These are phyloP conservation scores for Plectosphaerella sp. DNA, from an alignment of 2,329 filamentous ascomycete species.

Conservation along the genomic window DNA sequence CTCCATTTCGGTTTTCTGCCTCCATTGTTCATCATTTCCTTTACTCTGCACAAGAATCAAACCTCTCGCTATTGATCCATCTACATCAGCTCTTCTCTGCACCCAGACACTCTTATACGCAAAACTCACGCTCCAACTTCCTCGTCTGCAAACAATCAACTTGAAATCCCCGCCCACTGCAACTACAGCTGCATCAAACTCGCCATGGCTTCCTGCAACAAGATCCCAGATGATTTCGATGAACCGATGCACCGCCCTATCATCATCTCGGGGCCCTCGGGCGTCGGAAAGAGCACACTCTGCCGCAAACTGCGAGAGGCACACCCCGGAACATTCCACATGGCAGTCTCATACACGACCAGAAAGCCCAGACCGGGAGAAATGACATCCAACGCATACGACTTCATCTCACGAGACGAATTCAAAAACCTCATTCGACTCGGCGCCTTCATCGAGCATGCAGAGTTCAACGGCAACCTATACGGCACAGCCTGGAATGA, in stretches of 20 bases:
- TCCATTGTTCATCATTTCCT: too few species aligned
- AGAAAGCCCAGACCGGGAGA: constrained; percentile 72
- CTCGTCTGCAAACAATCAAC: too few species aligned
- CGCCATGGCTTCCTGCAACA: too few species aligned
- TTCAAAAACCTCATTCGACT: constrained; percentile 64
- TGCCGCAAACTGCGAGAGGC: constrained; percentile 36
- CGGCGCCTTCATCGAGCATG: constrained; percentile 77
- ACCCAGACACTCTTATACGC: too few species aligned
- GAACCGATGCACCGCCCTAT: background rate
- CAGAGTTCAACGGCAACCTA: constrained; percentile 72
- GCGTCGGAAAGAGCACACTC: constrained; percentile 1
- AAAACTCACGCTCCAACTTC: too few species aligned
- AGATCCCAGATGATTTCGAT: constrained; percentile 6
- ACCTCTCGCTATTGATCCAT: too few species aligned
- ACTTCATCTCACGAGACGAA: constrained; percentile 64
- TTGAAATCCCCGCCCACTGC: too few species aligned
- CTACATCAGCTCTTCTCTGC: too few species aligned
- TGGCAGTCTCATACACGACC: constrained; percentile 71
- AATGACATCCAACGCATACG: constrained; percentile 72
- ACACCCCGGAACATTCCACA: constrained; percentile 48
- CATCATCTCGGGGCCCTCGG: background rate
- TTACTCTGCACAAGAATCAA: too few species aligned
- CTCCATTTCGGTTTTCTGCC: too few species aligned
- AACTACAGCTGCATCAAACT: too few species aligned
- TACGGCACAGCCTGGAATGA: constrained; percentile 83